A percentile compares a stretch with the other conserved stretches of the same genome.
These are phyloP conservation scores for Colletotrichum sp. DNA, from an alignment of 2,329 filamentous ascomycete species.

Conservation along the genomic window DNA sequence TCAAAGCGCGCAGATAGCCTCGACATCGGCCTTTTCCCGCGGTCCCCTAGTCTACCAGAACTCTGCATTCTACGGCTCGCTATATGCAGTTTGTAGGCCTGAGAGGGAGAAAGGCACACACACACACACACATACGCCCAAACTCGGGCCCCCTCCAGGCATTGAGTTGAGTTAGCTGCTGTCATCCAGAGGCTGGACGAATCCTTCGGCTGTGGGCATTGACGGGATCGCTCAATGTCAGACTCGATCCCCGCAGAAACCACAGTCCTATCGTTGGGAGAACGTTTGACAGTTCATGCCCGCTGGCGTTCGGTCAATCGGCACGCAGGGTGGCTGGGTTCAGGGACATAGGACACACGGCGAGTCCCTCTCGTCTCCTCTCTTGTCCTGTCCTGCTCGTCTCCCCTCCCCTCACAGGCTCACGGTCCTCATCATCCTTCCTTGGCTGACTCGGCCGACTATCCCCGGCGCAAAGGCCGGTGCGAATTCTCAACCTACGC, in stretches of 20 bases:
- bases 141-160: neutral
- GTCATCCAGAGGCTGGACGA: neutral
- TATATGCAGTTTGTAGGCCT: neutral
- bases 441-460: neutral
- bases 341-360: neutral
- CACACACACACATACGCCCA: neutral
- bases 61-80: neutral
- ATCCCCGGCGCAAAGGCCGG: neutral
- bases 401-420: neutral
- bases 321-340: neutral
- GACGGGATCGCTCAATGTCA: neutral
- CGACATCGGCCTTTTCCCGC: neutral
- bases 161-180: neutral
- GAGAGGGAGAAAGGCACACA: neutral
- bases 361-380: neutral
- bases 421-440: neutral
- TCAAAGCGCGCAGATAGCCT: neutral
- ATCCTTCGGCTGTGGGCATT: neutral
- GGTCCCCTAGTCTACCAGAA: neutral
- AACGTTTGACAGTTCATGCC: neutral
- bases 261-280: neutral
- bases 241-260: neutral
- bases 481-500: neutral
- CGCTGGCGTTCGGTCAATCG: neutral
- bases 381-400: neutral